Evolutionary conservation across 345 rosid genomes (phyloP), one percentile per base, ranked within the genome.

Genomic region (Rhizophora mangle): DNA sequence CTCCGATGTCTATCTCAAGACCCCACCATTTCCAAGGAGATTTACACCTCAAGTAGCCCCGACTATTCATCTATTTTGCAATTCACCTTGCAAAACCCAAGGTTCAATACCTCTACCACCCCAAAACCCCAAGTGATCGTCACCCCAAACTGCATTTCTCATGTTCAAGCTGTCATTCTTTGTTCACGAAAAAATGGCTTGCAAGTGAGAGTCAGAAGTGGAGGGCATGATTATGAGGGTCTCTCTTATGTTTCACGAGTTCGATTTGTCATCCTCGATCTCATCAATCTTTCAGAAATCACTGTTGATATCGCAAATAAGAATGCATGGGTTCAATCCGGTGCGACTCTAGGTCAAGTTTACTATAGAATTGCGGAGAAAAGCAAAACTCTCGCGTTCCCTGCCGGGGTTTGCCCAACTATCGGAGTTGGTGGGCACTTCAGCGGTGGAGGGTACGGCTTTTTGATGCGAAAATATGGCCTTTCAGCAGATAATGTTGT

Each of bases 71-170:
- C 36, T 11, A 43, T 74, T 30, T 22, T 74, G 36, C 56, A 63
- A 22, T 78, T 77, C n/a, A 60, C 81, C 10, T 43, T 73, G 8
- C 71, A 64, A 60, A 77, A 77, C 68, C 29, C 0, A 10, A 64
- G 74, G 39, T 73, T 77, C 56, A 58, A 64, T 0, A 73, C 63
- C 47, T 64, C 47, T 55, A 72, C 62, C 2, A 16, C 36, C 32
- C 62, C 34, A 31, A 53, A 66, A 66, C 69, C 61, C 24, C 20
- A 51, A 66, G 53, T 66, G 32, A 66, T 53, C 15, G 46, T 66
- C 69, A 31, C 24, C 6, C 60, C 69, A 3, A 24, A 2, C 13
- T 6, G 31, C 1, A 30, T 51, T 29, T 53, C 46, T 31, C 30
- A 66, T 4, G 31, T 66, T 39, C 61, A 66, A 31, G 60, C 47